Percentiles rank a stretch among this genome's conserved stretches.
These are phyloP conservation scores for Chalara sp. DNA, from an alignment of 2,329 filamentous ascomycete genomes.

Conservation along the genomic window DNA sequence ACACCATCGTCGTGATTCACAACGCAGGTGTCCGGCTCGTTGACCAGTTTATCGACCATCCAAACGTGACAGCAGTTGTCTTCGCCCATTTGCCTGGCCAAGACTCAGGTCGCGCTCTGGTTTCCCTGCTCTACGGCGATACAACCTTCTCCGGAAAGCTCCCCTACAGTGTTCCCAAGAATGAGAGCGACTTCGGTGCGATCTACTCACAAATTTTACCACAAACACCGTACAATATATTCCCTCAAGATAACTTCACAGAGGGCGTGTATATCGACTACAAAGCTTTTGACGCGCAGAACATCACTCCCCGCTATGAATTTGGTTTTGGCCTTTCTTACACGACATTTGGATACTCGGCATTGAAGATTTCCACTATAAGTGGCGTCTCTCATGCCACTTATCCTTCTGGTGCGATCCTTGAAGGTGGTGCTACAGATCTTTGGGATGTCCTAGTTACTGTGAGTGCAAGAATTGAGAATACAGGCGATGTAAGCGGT, in stretches of 20 bases:
- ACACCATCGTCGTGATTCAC: slow-evolving; percentile 58
- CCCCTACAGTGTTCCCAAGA: slow-evolving; percentile 60
- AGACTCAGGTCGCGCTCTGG: slow-evolving; percentile 54
- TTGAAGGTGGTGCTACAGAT: slow-evolving; percentile 45
- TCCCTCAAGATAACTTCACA: slow-evolving; percentile 35
- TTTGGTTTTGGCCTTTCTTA: slow-evolving; percentile 46
- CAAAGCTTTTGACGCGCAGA: slow-evolving; percentile 37
- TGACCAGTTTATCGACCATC: slow-evolving; percentile 49
- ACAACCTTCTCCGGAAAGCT: slow-evolving; percentile 45
- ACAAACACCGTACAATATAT: slow-evolving; percentile 25
- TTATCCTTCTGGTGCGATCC: slow-evolving; percentile 39
- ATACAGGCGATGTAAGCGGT: slow-evolving; percentile 37
- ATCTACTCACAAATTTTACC: slow-evolving; percentile 37
- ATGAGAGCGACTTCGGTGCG: slow-evolving; percentile 44
- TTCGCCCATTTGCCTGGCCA: slow-evolving; percentile 55
- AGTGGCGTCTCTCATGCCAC: slow-evolving; percentile 34
- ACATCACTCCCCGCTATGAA: slow-evolving; percentile 28
- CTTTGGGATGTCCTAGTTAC: slow-evolving; percentile 48
- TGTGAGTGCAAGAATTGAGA: slow-evolving; percentile 42
- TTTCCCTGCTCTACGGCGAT: slow-evolving; percentile 53
- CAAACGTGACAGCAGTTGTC: slow-evolving; percentile 55
- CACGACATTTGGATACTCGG: slow-evolving; percentile 44
- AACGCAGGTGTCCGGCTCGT: slow-evolving; percentile 54
- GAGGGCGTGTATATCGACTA: slow-evolving; percentile 47
- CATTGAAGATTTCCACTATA: slow-evolving; percentile 28